Conservation (phyloP, 2,329 filamentous ascomycete species). For the Fusarium robinianum region DNA sequence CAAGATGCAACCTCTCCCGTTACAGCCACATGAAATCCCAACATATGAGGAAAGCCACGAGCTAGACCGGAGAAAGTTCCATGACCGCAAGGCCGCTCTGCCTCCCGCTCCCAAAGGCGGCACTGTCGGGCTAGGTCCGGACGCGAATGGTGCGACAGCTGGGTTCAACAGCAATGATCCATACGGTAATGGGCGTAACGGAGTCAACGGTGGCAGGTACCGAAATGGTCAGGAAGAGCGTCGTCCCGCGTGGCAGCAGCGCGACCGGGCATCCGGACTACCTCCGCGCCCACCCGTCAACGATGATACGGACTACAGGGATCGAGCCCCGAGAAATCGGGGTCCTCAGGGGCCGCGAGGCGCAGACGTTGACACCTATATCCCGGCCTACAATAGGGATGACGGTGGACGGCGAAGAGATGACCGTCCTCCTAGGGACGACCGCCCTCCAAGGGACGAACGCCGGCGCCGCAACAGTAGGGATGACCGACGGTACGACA, state of each 20-base stretch:
- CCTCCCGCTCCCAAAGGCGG: slow-evolving; percentile 92
- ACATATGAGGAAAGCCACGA: slow-evolving; percentile 94
- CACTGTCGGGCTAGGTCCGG: slow-evolving; percentile 77
- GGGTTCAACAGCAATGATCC: slow-evolving; percentile 58
- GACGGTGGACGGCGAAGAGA: slow-evolving; percentile 43
- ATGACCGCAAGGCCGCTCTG: slow-evolving; percentile 80
- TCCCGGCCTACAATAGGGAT: slow-evolving; percentile 51
- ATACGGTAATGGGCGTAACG: slow-evolving; percentile 52
- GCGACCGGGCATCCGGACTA: slow-evolving; percentile 54
- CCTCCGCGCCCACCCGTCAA: slow-evolving; percentile 50
- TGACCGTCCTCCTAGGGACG: slow-evolving; percentile 36
- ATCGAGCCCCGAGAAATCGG: slow-evolving; percentile 41
- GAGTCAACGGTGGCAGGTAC: slow-evolving; percentile 53
- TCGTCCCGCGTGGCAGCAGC: slow-evolving; percentile 60
- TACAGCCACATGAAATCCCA: slow-evolving; percentile 84
- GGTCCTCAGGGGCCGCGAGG: slow-evolving; percentile 39
- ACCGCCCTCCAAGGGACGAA: slow-evolving; percentile 35
- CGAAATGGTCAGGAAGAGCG: slow-evolving; percentile 50
- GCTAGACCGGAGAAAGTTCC: slow-evolving; percentile 88
- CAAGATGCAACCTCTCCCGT: slow-evolving; percentile 74
- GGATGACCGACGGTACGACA: slow-evolving; percentile 47
- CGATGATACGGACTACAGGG: slow-evolving; percentile 47
- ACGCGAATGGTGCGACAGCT: slow-evolving; percentile 51
- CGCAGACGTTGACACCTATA: slow-evolving; percentile 55
- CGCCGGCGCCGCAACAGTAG: slow-evolving; percentile 41